Evolutionary conservation across 2,329 filamentous ascomycete species (phyloP).

Genomic region (Epichloe sylvatica): DNA sequence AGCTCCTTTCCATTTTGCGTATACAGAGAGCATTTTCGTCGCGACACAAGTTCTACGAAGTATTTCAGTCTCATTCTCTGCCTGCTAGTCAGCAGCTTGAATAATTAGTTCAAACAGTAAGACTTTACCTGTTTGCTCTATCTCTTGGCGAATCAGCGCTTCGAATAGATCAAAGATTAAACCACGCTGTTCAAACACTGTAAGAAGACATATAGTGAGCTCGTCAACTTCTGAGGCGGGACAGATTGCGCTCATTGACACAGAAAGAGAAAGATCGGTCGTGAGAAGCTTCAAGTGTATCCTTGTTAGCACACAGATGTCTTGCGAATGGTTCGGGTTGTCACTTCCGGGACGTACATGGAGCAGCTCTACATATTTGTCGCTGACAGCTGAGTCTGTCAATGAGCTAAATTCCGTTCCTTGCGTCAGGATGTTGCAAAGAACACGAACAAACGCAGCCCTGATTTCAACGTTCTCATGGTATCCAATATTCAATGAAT

Average conservation of each 20-base stretch:
- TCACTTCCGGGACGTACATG: constrained; percentile 22
- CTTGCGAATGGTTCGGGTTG: background rate
- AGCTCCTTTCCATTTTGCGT: constrained; percentile 57
- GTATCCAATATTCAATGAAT: constrained; percentile 56
- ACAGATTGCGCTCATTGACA: constrained; percentile 51
- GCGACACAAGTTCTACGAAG: constrained; percentile 54
- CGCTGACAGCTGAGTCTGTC: constrained; percentile 51
- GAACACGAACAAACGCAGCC: constrained; percentile 55
- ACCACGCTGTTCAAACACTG: constrained; percentile 55
- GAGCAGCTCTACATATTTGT: constrained; percentile 54
- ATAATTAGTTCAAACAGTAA: background rate
- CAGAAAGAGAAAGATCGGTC: constrained; percentile 46
- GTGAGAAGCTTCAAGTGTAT: constrained; percentile 37
- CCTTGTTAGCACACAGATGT: background rate
- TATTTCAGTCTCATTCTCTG: constrained; percentile 54
- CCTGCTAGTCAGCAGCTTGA: constrained; percentile 6
- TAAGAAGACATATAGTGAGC: constrained; percentile 51
- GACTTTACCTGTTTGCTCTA: constrained; percentile 45
- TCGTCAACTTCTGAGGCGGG: constrained; percentile 56
- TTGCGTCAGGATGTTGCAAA: constrained; percentile 58
- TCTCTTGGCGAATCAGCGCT: constrained; percentile 53
- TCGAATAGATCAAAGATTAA: constrained; percentile 50
- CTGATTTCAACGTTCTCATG: constrained; percentile 56
- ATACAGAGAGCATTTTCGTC: constrained; percentile 60
- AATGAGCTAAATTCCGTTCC: constrained; percentile 57